Percentiles rank a stretch among this genome's conserved stretches.
Conservation (phyloP, 768 basidiomycete species). For the Pisolithus microcarpus region DNA sequence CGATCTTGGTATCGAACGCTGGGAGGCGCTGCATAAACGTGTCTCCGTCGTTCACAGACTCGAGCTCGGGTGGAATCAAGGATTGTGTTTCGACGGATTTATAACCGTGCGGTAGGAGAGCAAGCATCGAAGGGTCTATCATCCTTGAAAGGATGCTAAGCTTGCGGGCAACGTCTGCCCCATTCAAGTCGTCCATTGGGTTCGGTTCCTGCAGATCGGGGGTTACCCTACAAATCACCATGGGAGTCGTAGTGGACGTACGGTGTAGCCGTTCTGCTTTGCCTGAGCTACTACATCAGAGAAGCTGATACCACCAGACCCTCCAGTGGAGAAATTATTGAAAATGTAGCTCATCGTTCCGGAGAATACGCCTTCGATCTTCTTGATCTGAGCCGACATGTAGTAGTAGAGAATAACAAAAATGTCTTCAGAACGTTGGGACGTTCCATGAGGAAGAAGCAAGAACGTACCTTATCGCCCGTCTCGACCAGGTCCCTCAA, state of each 20-base stretch:
- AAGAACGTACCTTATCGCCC: conserved; percentile 72
- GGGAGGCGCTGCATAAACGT: conserved; percentile 77
- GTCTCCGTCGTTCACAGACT: conserved; percentile 61
- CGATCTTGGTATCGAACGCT: conserved; percentile 77
- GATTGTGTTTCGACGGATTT: conserved; percentile 74
- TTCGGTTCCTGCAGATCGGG: conserved; percentile 73
- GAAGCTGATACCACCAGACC: conserved; percentile 65
- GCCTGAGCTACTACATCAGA: conserved; percentile 86
- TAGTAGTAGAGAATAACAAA: neutral
- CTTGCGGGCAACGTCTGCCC: conserved; percentile 95
- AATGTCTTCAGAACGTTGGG: too few relatives aligned
- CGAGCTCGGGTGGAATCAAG: conserved; percentile 74
- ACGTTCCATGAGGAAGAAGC: neutral
- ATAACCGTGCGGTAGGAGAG: conserved; percentile 68
- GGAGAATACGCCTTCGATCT: conserved; percentile 96
- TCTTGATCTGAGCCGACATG: conserved; percentile 48
- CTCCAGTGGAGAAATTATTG: conserved; percentile 82
- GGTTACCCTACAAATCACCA: neutral
- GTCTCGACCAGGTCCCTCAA: conserved; percentile 88
- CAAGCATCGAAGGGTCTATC: conserved; percentile 38
- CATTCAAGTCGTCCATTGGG: conserved; percentile 93
- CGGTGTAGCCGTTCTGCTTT: conserved; percentile 91
- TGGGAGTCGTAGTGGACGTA: conserved; percentile 20
- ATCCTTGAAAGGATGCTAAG: conserved; percentile 90
- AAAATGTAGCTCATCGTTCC: conserved; percentile 99